Base-by-base conservation (phyloP, 148 eudicot species). In the Rhododendron simsii region DNA sequence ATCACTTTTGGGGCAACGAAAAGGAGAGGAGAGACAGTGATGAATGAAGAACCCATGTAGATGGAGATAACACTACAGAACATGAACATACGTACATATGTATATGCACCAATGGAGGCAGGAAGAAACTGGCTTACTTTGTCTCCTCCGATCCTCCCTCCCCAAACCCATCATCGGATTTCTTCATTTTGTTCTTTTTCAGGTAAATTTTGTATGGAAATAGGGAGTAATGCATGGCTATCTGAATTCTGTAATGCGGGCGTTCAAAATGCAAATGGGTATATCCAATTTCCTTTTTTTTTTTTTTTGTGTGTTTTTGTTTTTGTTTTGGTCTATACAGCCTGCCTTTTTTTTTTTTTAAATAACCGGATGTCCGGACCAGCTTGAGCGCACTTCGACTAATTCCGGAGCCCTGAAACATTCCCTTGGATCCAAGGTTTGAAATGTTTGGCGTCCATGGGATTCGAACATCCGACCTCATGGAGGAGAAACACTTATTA, bases 121-220 rank as follows among this genome's bases (percentile, higher is more conserved):
- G 91, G 94, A 76, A 92, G 89, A 86, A 93, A 88, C 91, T 86
- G 93, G 83, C 88, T 95, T 73, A 91, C 94, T 89, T 90, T 96
- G 78, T 89, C 95, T 78, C 90, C 93, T 71, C 87, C 93, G 35
- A 84, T 92, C 84, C 88, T 92, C 78, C 88, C 87, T 9, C 74
- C 35, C 33, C 85, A 90, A 84, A 85, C 91, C 89, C 90, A 88
- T 45, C 82, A 89, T 85, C 90, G 91, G 18, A 89, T 80, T 85
- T 50, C 73, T 51, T 61, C 87, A 47, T 61, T 84, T 79, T 69
- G 90, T 37, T 87, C 90, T 82, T 83, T 89, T 85, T 90, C 93
- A 85, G 95, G 95, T 93, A 80, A 78, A 33, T 10, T 30, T 80
- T 16, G 23, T 78, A 67, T 51, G 15, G 14, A 81, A 67, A 28